Evolutionary conservation across 208 protist species (phyloP), one percentile per base, ranked within the genome.

Genomic region (Leishmania martiniquensis): DNA sequence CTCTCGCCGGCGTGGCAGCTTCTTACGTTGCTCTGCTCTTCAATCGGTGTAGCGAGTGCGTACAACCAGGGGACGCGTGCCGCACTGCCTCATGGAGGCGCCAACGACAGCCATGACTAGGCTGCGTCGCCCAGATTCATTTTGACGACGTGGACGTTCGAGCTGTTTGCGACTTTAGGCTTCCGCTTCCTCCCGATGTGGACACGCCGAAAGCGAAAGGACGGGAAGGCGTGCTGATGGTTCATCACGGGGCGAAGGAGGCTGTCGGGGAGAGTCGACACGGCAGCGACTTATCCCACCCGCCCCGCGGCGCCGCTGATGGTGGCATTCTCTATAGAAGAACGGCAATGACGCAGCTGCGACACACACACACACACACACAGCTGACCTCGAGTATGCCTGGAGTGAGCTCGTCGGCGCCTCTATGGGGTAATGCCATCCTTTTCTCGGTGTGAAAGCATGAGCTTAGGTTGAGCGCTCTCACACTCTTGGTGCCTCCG

Each of bases 81-180:
- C 20, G 37, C 51, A n/a, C 65, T 86, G 25, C 81, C 71, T 10
- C 52, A 76, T 37, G 29, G 67, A 22, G 83, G 73, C 29, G 73
- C 82, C 13, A 82, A 71, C 52, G 12, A 78, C 60, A 80, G 68
- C 78, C 82, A 86, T 52, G 78, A 52, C 60, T 84, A 82, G 49
- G 80, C 52, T 25, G 81, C 77, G 6, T 77, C 82, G 4, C 89
- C 89, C 77, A 82, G 82, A 0, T 60, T 91, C 47, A 82, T 89
- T 73, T 77, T 89, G 55, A 84, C 87, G 54, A 72, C 74, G 22
- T 89, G 85, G 87, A 69, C 77, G 45, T 65, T 89, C 13, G 82
- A 89, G 76, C 42, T 88, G n/a, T 12, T 81, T 12, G 78, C 73
- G 1, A 81, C 83, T 44, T 52, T 84, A 15, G 73, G 81, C 55